These are phyloP conservation scores for Angomonas deanei DNA, from an alignment of 208 protist species.

Conservation along the genomic window DNA sequence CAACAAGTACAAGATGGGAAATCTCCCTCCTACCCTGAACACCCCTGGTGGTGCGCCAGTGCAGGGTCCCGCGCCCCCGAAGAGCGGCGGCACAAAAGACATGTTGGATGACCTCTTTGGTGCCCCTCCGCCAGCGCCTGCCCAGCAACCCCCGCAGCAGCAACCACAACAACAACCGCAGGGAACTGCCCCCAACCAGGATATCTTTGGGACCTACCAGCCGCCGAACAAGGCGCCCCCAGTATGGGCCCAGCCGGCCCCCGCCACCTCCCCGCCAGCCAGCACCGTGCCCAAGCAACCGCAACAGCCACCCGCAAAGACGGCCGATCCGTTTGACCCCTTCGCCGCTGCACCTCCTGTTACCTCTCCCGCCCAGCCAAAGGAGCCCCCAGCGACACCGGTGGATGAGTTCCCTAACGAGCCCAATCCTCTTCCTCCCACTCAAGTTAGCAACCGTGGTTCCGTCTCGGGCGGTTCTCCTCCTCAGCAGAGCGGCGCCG, in stretches of 20 bases:
- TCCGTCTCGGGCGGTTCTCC: neutral
- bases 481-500: slow-evolving; percentile 5
- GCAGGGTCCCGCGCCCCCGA: neutral
- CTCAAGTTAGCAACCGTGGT: slow-evolving; percentile 14
- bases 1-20: slow-evolving; percentile 53
- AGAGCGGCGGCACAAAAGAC: slow-evolving; percentile 16
- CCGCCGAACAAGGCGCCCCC: slow-evolving; percentile 26
- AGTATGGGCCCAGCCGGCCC: slow-evolving; percentile 26
- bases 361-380: neutral
- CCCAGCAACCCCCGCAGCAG: slow-evolving; percentile 3
- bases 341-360: neutral
- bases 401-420: slow-evolving; percentile 6
- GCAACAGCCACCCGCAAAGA: neutral
- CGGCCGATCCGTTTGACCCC: slow-evolving; percentile 4
- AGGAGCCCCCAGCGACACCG: neutral
- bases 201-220: slow-evolving; percentile 2
- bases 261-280: neutral
- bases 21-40: slow-evolving; percentile 26
- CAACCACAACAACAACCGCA: slow-evolving; percentile 8
- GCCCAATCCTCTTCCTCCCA: slow-evolving; percentile 11
- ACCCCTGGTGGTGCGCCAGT: neutral
- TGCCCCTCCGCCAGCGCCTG: slow-evolving; percentile 2
- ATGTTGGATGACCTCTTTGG: slow-evolving; percentile 84
- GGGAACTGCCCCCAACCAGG: neutral
- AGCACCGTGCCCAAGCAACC: neutral